These are phyloP conservation scores for Collybia nuda DNA, from an alignment of 768 basidiomycete genomes.

Conservation along the genomic window DNA sequence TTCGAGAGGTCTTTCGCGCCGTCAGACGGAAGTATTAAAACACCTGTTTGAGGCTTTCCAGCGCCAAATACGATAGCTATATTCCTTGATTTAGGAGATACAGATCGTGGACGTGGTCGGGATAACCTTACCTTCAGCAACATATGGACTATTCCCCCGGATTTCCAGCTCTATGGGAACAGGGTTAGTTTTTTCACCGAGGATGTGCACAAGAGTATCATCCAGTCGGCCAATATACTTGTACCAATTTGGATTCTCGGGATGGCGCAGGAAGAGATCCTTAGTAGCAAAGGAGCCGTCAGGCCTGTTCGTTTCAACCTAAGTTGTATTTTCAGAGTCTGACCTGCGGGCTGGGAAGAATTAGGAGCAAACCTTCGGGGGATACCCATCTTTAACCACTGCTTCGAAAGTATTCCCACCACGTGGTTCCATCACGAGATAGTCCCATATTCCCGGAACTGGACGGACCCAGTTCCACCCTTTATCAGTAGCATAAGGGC, in stretches of 20 bases:
- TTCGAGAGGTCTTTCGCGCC: conserved; percentile 21
- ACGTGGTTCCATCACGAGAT: conserved; percentile 41
- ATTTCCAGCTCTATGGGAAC: conserved; percentile 53
- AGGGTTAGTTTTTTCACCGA: conserved; percentile 58
- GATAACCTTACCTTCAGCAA: conserved; percentile 33
- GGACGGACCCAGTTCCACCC: conserved; percentile 53
- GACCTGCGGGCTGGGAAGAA: too few relatives aligned
- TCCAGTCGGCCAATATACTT: conserved; percentile 56
- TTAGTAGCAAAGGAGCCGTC: conserved; percentile 57
- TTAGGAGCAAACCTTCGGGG: conserved; percentile 34
- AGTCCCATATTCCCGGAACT: conserved; percentile 24
- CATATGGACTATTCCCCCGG: conserved; percentile 44
- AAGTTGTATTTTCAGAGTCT: neutral
- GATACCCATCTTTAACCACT: conserved; percentile 51
- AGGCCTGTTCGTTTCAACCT: conserved; percentile 38
- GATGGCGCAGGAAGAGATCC: conserved; percentile 52
- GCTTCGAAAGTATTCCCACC: conserved; percentile 45
- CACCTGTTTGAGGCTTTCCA: conserved; percentile 46
- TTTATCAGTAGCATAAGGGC: conserved; percentile 49
- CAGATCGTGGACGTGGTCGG: neutral
- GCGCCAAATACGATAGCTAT: conserved; percentile 53
- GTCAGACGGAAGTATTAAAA: conserved; percentile 51
- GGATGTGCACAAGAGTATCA: conserved; percentile 47
- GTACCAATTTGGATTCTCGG: conserved; percentile 30
- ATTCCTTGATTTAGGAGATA: neutral